Evolutionary conservation across 495 filamentous ascomycete genomes (phyloP), one percentile per base, ranked within the genome.

Genomic region (Penicillium maclennaniae): DNA sequence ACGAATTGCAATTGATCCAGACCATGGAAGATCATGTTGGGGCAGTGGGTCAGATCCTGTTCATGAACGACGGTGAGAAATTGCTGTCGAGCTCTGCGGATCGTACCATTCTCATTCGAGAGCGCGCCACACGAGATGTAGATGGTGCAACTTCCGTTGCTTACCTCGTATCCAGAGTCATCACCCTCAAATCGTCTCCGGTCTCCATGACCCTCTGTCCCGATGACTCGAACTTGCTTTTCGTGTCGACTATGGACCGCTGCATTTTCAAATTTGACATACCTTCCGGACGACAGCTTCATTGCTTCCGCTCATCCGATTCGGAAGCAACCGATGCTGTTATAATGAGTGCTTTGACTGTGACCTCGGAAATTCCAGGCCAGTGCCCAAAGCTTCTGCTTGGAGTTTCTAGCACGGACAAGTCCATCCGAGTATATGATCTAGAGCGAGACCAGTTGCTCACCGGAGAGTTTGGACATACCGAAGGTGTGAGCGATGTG

Each of bases 391-490:
- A 76, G 45, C 74, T 92, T 42, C 77, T 98, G 49, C 71, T 91
- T 23, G 93, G 88, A 17, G 77, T 95, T 21, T 96, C 95, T 7
- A 89, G 88, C 56, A 95, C 88, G 4, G 93, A 98, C 66, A 97
- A 96, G 63, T 97, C 93, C 7, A 85, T 98, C 51, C 78, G 93
- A 19, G 71, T 97, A 4, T 97, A 98, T 65, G 88, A 95, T 55
- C 73, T 84, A 15, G 84, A 87, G 42, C 79, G 80, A 38, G 92
- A 92, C 14, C 65, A 74, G 21, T 83, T 98, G 55, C 71, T 97
- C 47, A 86, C 88, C 23, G 84, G 88, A 36, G 93, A 96, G 68
- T 96, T 90, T 79, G 95, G 93, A 14, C 93, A 98, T 63, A 95
- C 89, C 0, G 91, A 95, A 62, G 87, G 90, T 39, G 85, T 97